phyloP scores from a whole-genome alignment of 495 filamentous ascomycete species.

The Aspergillus homomorphus region DNA sequence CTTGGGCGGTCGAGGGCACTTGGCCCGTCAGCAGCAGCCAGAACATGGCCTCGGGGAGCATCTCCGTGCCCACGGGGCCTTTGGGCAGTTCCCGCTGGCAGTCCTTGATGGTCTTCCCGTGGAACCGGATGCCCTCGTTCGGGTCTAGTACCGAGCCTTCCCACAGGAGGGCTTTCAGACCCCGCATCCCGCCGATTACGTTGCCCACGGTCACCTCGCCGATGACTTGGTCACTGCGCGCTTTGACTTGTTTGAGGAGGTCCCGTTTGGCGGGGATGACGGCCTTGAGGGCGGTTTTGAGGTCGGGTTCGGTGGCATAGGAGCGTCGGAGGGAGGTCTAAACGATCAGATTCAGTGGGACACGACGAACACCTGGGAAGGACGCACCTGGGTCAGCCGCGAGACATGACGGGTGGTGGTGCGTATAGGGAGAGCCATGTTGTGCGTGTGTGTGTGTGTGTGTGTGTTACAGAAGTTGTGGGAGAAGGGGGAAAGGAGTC shows the following conservation, averaged over 20 bases:
- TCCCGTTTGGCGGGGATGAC: slow-evolving; percentile 90
- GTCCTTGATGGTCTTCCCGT: slow-evolving; percentile 96
- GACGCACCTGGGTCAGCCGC: slow-evolving; percentile 37
- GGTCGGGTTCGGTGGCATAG: slow-evolving; percentile 72
- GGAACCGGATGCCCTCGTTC: slow-evolving; percentile 97
- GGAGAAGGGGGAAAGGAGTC: background rate
- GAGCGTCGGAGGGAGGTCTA: slow-evolving; percentile 28
- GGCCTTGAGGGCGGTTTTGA: slow-evolving; percentile 79
- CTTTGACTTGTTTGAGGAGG: slow-evolving; percentile 86
- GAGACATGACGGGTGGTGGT: slow-evolving; percentile 37
- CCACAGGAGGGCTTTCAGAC: slow-evolving; percentile 97
- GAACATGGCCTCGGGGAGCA: slow-evolving; percentile 99
- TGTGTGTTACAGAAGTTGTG: background rate
- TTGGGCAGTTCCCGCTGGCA: slow-evolving; percentile 93
- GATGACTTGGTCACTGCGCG: slow-evolving; percentile 73
- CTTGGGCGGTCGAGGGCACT: slow-evolving; percentile 77
- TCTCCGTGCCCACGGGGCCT: slow-evolving; percentile 90
- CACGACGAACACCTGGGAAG: background rate
- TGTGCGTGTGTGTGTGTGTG: slow-evolving; percentile 18
- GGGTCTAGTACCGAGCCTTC: slow-evolving; percentile 96
- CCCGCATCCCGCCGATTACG: slow-evolving; percentile 94
- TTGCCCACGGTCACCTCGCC: slow-evolving; percentile 94
- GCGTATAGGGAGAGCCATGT: slow-evolving; percentile 37
- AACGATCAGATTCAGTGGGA: slow-evolving; percentile 1
- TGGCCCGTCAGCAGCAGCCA: slow-evolving; percentile 95